A percentile compares a stretch with the other conserved stretches of the same genome.
Evolutionary conservation across 73 alveolate genomes (phyloP).

Genomic region (Paramecium octaurelia): DNA sequence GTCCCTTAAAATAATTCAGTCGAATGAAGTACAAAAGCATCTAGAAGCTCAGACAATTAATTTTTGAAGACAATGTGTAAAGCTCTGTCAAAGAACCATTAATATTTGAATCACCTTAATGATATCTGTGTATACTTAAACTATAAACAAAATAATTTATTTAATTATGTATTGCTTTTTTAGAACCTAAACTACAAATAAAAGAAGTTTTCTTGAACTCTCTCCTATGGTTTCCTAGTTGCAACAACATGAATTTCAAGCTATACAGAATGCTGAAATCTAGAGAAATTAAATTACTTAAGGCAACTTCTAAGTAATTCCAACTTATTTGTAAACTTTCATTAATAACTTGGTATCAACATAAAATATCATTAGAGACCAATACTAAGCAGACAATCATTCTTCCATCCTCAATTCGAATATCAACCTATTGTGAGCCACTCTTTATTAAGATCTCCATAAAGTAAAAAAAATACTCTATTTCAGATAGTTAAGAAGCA

Average conservation of each 20-base stretch:
- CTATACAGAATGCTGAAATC: background rate
- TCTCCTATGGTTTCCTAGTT: background rate
- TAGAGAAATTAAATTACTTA: background rate
- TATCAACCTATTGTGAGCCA: background rate
- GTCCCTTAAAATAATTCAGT: background rate
- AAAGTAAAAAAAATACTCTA: background rate
- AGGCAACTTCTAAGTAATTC: background rate
- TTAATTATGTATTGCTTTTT: background rate
- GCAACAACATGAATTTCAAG: background rate
- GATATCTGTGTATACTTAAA: background rate
- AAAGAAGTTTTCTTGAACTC: background rate
- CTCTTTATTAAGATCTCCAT: background rate
- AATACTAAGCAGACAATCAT: background rate
- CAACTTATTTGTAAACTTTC: background rate
- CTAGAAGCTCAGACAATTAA: background rate
- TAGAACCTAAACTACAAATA: background rate
- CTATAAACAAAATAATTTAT: background rate
- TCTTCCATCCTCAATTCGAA: background rate
- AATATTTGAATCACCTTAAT: background rate
- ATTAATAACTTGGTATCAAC: background rate
- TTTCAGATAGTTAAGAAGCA: background rate
- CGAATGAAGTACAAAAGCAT: background rate
- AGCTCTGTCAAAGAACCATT: background rate
- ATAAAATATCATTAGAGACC: background rate
- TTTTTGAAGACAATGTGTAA: background rate